These are phyloP conservation scores for Asparagopsis taxiformis DNA, from an alignment of 31 red algal genomes.

Conservation along the genomic window DNA sequence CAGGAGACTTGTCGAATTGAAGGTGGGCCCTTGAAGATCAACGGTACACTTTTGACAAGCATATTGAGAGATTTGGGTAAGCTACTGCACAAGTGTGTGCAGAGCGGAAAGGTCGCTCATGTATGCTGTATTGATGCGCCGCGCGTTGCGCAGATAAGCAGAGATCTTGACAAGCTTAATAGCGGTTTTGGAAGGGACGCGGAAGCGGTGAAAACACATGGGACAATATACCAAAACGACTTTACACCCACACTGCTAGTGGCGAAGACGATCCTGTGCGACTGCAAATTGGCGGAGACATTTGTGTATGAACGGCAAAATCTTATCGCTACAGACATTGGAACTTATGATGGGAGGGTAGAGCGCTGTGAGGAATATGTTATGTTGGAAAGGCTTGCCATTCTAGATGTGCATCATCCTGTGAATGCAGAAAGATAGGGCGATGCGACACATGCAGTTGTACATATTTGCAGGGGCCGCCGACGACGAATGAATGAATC, in stretches of 20 bases:
- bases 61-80: conserved; percentile 15
- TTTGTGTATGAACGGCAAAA: conserved; percentile 30
- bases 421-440: conserved; percentile 19
- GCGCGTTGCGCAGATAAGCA: conserved; percentile 10
- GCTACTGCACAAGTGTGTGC: conserved; percentile 19
- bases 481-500: too few relatives aligned
- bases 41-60: conserved; percentile 13
- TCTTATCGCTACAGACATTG: conserved; percentile 25
- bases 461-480: too few relatives aligned
- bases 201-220: conserved; percentile 22
- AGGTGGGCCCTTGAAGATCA: background rate
- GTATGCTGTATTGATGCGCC: conserved; percentile 41
- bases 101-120: conserved; percentile 9
- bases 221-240: conserved; percentile 20
- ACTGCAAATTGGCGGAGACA: conserved; percentile 48
- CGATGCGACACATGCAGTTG: too few relatives aligned
- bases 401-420: conserved; percentile 44
- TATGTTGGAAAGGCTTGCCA: conserved; percentile 35
- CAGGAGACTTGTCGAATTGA: conserved; percentile 5
- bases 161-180: conserved; percentile 20
- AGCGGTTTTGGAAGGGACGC: conserved; percentile 18
- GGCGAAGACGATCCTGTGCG: conserved; percentile 18
- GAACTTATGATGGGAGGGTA: conserved; percentile 4
- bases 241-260: conserved; percentile 40
- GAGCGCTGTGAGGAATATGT: conserved; percentile 60